Conservation (phyloP, 495 filamentous ascomycete species). For the Elaphomyces granulatus region DNA sequence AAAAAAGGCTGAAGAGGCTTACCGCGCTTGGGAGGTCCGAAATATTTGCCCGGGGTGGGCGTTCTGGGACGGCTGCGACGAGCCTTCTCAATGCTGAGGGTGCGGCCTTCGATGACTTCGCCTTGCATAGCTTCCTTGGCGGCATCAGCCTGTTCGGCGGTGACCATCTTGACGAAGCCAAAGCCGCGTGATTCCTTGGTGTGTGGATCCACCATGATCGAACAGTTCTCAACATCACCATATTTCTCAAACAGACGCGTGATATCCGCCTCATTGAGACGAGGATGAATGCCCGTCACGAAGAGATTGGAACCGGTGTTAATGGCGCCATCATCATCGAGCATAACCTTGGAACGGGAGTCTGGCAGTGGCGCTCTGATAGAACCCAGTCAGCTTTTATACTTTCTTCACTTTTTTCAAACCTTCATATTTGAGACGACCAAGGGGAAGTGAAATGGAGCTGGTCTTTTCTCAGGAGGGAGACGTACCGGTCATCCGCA, state of each 20-base stretch:
- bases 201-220: constrained; percentile 98
- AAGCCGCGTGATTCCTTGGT: constrained; percentile 97
- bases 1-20: constrained; percentile 20
- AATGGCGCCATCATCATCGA: constrained; percentile 60
- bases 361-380: constrained; percentile 25
- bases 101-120: constrained; percentile 89
- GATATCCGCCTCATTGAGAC: constrained; percentile 80
- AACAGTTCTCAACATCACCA: constrained; percentile 95
- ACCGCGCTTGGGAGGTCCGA: constrained; percentile 97
- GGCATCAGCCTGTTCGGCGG: constrained; percentile 82
- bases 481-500: constrained; percentile 59
- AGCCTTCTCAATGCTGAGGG: constrained; percentile 97
- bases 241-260: constrained; percentile 96
- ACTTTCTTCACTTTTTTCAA: neutral
- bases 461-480: too few species aligned
- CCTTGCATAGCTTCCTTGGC: constrained; percentile 94
- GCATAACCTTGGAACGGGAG: constrained; percentile 13
- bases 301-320: constrained; percentile 98
- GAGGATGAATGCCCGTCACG: constrained; percentile 94
- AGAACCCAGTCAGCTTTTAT: neutral
- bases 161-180: constrained; percentile 98
- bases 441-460: too few species aligned
- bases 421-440: too few species aligned
- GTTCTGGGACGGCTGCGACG: constrained; percentile 87
- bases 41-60: constrained; percentile 97